These are phyloP conservation scores for Schizopora paradoxa DNA, from an alignment of 1,284 basidiomycete species.

Conservation along the genomic window DNA sequence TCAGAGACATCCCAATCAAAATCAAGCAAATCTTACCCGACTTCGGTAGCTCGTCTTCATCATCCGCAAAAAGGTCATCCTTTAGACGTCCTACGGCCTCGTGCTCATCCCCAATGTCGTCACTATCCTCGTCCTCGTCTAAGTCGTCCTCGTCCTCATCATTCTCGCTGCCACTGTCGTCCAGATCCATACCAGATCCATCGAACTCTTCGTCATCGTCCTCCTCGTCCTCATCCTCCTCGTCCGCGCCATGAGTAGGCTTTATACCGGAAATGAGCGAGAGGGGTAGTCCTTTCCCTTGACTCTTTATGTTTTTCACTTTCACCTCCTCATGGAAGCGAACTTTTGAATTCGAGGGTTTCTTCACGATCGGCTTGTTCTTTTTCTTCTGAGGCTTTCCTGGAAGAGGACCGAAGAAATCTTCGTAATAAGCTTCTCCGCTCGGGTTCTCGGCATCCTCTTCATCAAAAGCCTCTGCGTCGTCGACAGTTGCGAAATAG, in stretches of 20 bases:
- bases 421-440: conserved; percentile 56
- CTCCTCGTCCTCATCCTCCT: conserved; percentile 34
- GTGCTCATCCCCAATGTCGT: conserved; percentile 24
- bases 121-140: conserved; percentile 19
- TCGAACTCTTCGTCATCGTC: conserved; percentile 25
- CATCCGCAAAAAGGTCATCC: conserved; percentile 66
- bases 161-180: conserved; percentile 24
- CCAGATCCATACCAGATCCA: conserved; percentile 15
- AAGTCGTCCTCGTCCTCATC: conserved; percentile 30
- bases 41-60: conserved; percentile 35
- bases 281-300: conserved; percentile 54
- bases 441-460: conserved; percentile 36
- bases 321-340: conserved; percentile 79
- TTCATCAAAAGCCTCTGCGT: conserved; percentile 30
- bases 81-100: conserved; percentile 55
- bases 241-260: conserved; percentile 29
- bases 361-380: conserved; percentile 18
- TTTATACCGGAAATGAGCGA: conserved; percentile 30
- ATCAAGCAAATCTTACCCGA: conserved; percentile 31
- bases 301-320: conserved; percentile 70
- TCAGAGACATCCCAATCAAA: not conserved
- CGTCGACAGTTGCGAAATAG: conserved; percentile 64
- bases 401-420: conserved; percentile 66
- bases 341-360: conserved; percentile 46
- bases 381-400: conserved; percentile 22